Evolutionary conservation across 2,329 filamentous ascomycete species (phyloP), one percentile per base, ranked within the genome.

Genomic region (Ascochyta viciae-villosae): DNA sequence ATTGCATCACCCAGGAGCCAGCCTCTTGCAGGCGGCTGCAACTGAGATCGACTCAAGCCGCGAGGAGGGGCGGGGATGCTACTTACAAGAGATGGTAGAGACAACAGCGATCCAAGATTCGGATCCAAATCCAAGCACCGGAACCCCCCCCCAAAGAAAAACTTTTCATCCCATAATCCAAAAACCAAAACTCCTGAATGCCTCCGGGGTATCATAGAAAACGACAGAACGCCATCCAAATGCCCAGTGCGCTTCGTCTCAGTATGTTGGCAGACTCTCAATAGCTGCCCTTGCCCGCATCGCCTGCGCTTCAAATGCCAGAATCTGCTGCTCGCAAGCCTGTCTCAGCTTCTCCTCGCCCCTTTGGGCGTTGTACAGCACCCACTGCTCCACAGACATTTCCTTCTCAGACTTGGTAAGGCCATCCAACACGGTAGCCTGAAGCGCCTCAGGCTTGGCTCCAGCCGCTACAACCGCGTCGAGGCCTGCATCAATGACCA

Each of bases 341-440:
- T 83, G 79, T 70, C 88, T 89, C 51, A 99, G 80, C 73, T 87
- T 88, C 75, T 88, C 86, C 79, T 98, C 93, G 0, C 91, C 92
- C 71, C 88, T 82, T 58, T 84, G 83, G 0, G 95, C 95, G 64
- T 95, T 93, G 76, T 88, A 85, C 54, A 87, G 81, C 35, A 99
- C 89, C 92, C 94, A 99, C 75, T 97, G 88, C 74, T 96, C 92
- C 0, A 98, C 91, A 5, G 88, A 94, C 93, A 99, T 96, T 34
- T 84, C 81, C 80, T 89, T 92, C 79, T 98, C 95, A 0, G 87
- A 85, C 49, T 84, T 89, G 2, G 85, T 89, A 49, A 99, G 77
- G 13, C 84, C 84, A 0, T 81, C 81, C 12, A 85, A 86, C 35
- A 82, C 80, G 12, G 70, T 74, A 52, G 79, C 81, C 15, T 88